Percentiles rank a stretch among this genome's conserved stretches.
Evolutionary conservation across 2,329 filamentous ascomycete species (phyloP).

Genomic region (Blastomyces emzantsi): DNA sequence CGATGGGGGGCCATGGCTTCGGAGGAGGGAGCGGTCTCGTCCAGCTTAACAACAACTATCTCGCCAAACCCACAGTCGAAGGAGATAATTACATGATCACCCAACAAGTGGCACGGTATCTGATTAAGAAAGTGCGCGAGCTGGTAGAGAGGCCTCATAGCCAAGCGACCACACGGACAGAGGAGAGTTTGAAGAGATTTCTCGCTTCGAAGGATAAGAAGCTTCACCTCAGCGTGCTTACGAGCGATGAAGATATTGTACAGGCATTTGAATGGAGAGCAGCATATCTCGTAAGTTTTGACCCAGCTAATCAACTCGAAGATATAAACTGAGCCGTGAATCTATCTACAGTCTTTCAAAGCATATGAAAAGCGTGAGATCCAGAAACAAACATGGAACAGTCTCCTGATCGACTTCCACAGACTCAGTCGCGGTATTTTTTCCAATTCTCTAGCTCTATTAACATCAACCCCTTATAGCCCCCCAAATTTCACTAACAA

Average conservation of each 20-base stretch:
- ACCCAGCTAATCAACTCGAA: neutral
- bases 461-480: neutral
- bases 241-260: constrained; percentile 34
- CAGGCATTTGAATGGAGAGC: constrained; percentile 39
- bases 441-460: neutral
- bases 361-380: constrained; percentile 37
- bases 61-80: constrained; percentile 47
- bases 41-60: constrained; percentile 43
- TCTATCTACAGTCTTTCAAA: constrained; percentile 11
- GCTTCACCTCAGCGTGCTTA: constrained; percentile 23
- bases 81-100: constrained; percentile 52
- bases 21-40: constrained; percentile 46
- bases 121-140: constrained; percentile 45
- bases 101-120: constrained; percentile 43
- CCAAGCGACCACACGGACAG: constrained; percentile 9
- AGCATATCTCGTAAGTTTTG: constrained; percentile 28
- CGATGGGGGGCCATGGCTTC: constrained; percentile 48
- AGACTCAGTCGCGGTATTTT: constrained; percentile 19
- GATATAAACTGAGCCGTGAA: neutral
- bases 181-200: constrained; percentile 21
- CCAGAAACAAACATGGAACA: constrained; percentile 40
- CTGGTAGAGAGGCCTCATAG: constrained; percentile 22
- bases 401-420: constrained; percentile 26
- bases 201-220: constrained; percentile 23
- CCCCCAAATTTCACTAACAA: neutral